These are phyloP conservation scores for Wickerhamomyces bisporus DNA, from an alignment of 805 yeast species.

Conservation along the genomic window DNA sequence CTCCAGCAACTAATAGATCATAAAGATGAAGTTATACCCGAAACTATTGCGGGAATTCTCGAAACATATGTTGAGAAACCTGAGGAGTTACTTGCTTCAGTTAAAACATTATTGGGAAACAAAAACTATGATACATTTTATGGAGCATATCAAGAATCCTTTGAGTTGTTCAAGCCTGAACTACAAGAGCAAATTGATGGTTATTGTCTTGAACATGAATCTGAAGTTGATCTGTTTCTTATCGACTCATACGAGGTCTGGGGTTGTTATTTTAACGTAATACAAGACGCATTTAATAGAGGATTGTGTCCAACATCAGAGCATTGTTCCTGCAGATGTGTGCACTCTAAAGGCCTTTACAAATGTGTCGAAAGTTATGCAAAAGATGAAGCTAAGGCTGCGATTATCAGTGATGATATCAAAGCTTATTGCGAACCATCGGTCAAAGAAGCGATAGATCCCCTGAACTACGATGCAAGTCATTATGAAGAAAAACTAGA, in stretches of 20 bases:
- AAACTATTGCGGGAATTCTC: constrained; percentile 3
- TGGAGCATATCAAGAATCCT: constrained; percentile 9
- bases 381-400: not conserved
- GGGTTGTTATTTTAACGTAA: constrained; percentile 6
- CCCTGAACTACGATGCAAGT: too few species aligned
- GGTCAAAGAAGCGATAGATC: too few species aligned
- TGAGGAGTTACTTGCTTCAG: constrained; percentile 3
- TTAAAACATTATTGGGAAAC: constrained; percentile 6
- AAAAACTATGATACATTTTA: constrained; percentile 3
- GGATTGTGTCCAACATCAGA: constrained; percentile 6
- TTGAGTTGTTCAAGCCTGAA: not conserved
- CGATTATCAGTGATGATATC: constrained; percentile 1
- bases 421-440: constrained; percentile 1
- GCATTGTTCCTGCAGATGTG: constrained; percentile 12
- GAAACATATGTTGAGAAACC: constrained; percentile 4
- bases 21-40: not conserved
- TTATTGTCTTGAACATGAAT: constrained; percentile 7
- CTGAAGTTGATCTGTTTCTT: constrained; percentile 3
- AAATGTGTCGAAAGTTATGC: constrained; percentile 7
- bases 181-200: not conserved
- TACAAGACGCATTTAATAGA: not conserved
- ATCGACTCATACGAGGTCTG: too few species aligned
- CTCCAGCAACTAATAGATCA: too few species aligned
- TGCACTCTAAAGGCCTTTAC: constrained; percentile 4
- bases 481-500: constrained; percentile 10